Evolutionary conservation across 2,329 filamentous ascomycete genomes (phyloP).

Genomic region (Diaporthe sp.): DNA sequence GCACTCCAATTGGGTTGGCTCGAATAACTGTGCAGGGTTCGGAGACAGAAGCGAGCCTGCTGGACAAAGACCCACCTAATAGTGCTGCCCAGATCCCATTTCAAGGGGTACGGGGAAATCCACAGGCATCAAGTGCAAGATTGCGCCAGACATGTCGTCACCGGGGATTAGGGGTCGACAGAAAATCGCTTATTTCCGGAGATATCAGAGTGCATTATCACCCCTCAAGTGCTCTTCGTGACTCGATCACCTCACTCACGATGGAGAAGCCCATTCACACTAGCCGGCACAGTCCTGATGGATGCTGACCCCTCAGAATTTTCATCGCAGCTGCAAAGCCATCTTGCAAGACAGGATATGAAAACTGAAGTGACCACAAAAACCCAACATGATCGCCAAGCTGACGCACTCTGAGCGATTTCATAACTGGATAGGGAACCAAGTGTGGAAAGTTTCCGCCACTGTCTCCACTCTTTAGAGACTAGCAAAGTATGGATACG

Average conservation of each 20-base stretch:
- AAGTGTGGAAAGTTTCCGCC: neutral
- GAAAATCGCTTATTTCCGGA: neutral
- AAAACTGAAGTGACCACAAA: neutral
- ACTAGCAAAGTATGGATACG: neutral
- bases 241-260: neutral
- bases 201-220: neutral
- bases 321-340: neutral
- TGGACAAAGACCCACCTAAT: slow-evolving; percentile 16
- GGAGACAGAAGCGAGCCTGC: slow-evolving; percentile 1
- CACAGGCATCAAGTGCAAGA: neutral
- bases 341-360: too few species aligned
- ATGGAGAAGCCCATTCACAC: neutral
- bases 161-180: neutral
- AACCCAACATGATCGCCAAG: neutral
- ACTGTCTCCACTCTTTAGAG: neutral
- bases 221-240: neutral
- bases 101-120: slow-evolving; percentile 4
- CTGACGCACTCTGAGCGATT: neutral
- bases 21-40: neutral
- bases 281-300: neutral
- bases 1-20: slow-evolving; percentile 13
- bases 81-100: neutral
- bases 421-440: too few species aligned
- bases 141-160: neutral
- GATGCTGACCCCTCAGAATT: neutral